Base-by-base conservation (phyloP, 2,329 filamentous ascomycete genomes). In the Ophiostoma quercus region DNA sequence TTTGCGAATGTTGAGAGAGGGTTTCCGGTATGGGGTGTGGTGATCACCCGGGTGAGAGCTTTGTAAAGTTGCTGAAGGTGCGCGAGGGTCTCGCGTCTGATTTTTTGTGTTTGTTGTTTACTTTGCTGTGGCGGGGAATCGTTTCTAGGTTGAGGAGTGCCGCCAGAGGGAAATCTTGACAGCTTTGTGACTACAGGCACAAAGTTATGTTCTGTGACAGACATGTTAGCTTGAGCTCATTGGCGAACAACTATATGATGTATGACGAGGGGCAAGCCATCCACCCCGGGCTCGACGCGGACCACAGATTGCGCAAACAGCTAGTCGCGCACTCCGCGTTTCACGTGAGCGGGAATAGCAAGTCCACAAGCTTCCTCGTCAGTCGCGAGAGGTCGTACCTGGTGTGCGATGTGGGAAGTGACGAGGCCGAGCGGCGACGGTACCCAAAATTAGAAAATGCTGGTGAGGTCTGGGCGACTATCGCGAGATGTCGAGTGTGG, bases 351-450 rank as follows among this genome's bases (percentile, higher is more conserved):
- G 6, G 57, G 25, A 62, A 62, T 16, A 62, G 57, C 14, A 32
- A 12, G 14, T 25, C 57, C 25, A 16, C 11, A 62, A 62, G 25
- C 57, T 62, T 62, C 25, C 2, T 62, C 11, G 25, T 29, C 57
- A 25, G 57, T 62, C 57, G 57, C 12, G 12, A 32, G 25, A 62
- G 25, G 57, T 16, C 57, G 57, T 62, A 62, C 57, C 57, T 62
- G 57, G 25, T 16, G 14, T 62, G 57, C 57, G 57, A 62, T 62
- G 57, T 62, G 57, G 57, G 57, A 25, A 7, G 57, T 14, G 11
- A 62, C 57, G 57, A 62, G 25, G 57, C 57, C 57, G 57, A 62
- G 57, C 25, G 57, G 57, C 25, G 57, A 62, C 25, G 25, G 32
- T 16, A 62, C 57, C 25, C 57, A 62, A 32, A 32, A 32, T 19